Conservation (phyloP, 306 rosid species). For the Phaseolus lunatus region DNA sequence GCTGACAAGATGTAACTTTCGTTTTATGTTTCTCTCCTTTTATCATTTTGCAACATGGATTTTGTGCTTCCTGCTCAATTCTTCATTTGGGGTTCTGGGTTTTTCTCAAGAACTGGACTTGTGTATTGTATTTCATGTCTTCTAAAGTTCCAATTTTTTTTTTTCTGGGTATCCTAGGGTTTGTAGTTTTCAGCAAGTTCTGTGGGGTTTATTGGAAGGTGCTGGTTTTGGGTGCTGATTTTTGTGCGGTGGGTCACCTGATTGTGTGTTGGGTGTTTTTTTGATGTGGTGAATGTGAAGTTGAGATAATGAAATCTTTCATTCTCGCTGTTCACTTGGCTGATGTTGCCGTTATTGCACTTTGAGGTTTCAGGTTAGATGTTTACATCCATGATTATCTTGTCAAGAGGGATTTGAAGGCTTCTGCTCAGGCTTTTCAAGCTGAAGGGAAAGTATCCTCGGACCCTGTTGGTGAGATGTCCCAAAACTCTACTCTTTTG, state of each 20-base stretch:
- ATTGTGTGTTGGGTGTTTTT: constrained; percentile 28
- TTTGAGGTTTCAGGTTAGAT: constrained; percentile 77
- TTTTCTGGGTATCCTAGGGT: constrained; percentile 45
- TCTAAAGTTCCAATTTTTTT: constrained; percentile 12
- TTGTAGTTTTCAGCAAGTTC: constrained; percentile 34
- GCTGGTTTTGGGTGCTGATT: constrained; percentile 13
- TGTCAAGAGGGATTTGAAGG: constrained; percentile 95
- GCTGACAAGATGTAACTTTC: constrained; percentile 95
- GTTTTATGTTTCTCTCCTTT: not conserved
- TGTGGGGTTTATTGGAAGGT: constrained; percentile 29
- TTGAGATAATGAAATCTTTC: constrained; percentile 17
- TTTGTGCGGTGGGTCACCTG: not conserved
- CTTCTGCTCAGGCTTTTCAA: constrained; percentile 98
- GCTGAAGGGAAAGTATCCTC: constrained; percentile 99
- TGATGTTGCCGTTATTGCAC: constrained; percentile 41
- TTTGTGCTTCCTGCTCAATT: constrained; percentile 40
- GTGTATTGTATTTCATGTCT: not conserved
- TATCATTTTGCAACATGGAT: constrained; percentile 36
- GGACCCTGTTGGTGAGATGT: constrained; percentile 95
- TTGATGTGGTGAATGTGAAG: constrained; percentile 40
- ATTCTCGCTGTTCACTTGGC: not conserved
- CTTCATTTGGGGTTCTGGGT: constrained; percentile 48
- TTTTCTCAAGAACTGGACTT: not conserved
- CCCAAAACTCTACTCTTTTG: constrained; percentile 12
- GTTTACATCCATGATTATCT: constrained; percentile 97